Evolutionary conservation across 1,139 yeast genomes (phyloP), one percentile per base, ranked within the genome.

Genomic region (Lodderomyces theae): DNA sequence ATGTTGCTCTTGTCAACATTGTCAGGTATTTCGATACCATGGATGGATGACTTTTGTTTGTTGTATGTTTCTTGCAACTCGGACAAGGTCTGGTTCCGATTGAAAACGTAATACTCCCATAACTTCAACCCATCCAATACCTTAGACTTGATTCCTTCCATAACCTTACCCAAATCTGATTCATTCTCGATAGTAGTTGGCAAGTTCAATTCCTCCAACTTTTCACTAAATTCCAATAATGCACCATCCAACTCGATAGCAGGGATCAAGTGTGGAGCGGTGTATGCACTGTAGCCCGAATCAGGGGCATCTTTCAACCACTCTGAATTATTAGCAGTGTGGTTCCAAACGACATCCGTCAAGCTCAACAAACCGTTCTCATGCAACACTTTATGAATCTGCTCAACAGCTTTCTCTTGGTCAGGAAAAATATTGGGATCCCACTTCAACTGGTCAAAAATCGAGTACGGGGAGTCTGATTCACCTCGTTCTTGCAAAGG

Each of bases 281-380:
- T 90, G 42, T 76, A 77, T 24, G 74, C 74, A 46, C 87, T 86
- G 63, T 92, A 92, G 6, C 97, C 97, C 2, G 88, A 79, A 28
- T 90, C 96, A 0, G 97, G 97, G 51, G 85, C 89, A 3, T 82
- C 84, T 40, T 77, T 66, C 30, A 92, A 63, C 98, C 98, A 92
- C 1, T 57, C 64, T 0, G 97, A 88, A 60, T 92, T 87, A 57
- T 86, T 75, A 2, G 97, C 96, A 0, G 97, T 92, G 58, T 92
- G 98, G 59, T 92, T 92, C 73, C 89, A 82, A 2, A 92, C 97
- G 35, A 92, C 84, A 63, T 92, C 98, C 1, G 96, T 88, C 63
- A 92, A 69, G 1, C 96, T 75, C 40, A 92, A 68, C 46, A 90
- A 72, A 3, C 77, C 75, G 51, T 84, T 72, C 24, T 82, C 68